phyloP scores from a whole-genome alignment of 306 rosid species.

The Malus sieversii region DNA sequence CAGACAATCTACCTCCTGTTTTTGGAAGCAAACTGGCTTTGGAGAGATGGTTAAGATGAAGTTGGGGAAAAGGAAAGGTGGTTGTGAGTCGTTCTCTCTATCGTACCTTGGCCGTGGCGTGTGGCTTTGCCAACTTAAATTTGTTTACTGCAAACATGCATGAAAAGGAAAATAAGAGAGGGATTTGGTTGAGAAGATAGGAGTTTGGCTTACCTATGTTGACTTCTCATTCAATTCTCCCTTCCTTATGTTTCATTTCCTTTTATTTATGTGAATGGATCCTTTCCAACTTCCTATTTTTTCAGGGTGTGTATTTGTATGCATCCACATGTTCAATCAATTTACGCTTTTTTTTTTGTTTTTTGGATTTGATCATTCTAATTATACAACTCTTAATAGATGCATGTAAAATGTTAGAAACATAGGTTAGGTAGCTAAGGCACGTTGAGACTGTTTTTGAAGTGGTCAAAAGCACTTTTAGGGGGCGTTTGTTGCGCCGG shows the following conservation, averaged over 20 bases:
- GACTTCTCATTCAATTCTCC: slow-evolving; percentile 7
- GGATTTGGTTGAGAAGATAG: slow-evolving; percentile 17
- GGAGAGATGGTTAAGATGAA: background rate
- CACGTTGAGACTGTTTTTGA: too few species aligned
- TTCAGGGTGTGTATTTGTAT: background rate
- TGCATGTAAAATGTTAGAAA: too few species aligned
- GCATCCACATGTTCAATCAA: too few species aligned
- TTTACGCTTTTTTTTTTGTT: too few species aligned
- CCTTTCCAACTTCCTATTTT: background rate
- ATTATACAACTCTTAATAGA: too few species aligned
- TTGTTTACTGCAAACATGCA: background rate
- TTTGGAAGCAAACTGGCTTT: background rate
- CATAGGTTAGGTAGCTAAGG: too few species aligned
- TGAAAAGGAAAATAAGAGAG: background rate
- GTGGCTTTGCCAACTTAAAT: background rate
- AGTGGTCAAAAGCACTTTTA: too few species aligned
- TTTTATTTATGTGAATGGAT: background rate
- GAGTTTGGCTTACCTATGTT: slow-evolving; percentile 38
- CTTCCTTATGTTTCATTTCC: background rate
- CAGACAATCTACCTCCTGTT: background rate
- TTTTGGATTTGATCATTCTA: too few species aligned
- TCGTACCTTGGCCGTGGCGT: background rate
- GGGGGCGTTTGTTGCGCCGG: too few species aligned
- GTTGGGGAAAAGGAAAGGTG: slow-evolving; percentile 1
- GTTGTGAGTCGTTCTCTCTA: slow-evolving; percentile 12